A percentile compares a stretch with the other conserved stretches of the same genome.
Conservation (phyloP, 306 rosid species). For the Argentina anserina region DNA sequence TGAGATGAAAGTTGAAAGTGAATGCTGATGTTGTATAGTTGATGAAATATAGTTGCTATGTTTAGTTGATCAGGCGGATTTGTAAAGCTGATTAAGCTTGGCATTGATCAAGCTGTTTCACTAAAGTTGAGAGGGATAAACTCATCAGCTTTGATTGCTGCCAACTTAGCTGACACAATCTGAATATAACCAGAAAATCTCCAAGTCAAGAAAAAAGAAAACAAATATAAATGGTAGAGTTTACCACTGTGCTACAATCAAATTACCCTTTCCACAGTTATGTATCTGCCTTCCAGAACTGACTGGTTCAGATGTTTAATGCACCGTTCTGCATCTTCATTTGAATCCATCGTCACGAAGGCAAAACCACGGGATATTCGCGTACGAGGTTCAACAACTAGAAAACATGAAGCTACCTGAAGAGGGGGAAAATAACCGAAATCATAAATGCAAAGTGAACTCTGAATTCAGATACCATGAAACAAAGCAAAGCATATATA, state of each 20-base stretch:
- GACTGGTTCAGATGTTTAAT: constrained; percentile 93
- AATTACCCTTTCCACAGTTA: constrained; percentile 91
- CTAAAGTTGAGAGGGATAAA: constrained; percentile 93
- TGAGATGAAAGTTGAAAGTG: constrained; percentile 74
- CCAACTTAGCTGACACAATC: constrained; percentile 96
- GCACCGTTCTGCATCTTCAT: constrained; percentile 83
- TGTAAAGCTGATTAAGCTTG: constrained; percentile 92
- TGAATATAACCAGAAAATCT: constrained; percentile 96
- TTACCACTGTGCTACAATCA: constrained; percentile 26
- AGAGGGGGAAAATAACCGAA: background rate
- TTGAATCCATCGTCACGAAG: constrained; percentile 74
- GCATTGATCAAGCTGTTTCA: constrained; percentile 97
- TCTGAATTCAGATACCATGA: background rate
- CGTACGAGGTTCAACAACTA: constrained; percentile 88
- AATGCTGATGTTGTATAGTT: constrained; percentile 95
- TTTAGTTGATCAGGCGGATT: constrained; percentile 92
- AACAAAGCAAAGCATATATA: background rate
- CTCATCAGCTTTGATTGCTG: constrained; percentile 98
- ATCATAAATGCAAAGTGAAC: background rate
- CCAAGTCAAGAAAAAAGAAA: constrained; percentile 63
- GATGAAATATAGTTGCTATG: constrained; percentile 98
- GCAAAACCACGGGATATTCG: constrained; percentile 97
- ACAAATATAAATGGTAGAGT: constrained; percentile 22
- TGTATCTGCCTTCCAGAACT: constrained; percentile 87
- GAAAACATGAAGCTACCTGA: constrained; percentile 96